These are phyloP conservation scores for Cryptosporidium meleagridis DNA, from an alignment of 169 alveolate genomes.

Conservation along the genomic window DNA sequence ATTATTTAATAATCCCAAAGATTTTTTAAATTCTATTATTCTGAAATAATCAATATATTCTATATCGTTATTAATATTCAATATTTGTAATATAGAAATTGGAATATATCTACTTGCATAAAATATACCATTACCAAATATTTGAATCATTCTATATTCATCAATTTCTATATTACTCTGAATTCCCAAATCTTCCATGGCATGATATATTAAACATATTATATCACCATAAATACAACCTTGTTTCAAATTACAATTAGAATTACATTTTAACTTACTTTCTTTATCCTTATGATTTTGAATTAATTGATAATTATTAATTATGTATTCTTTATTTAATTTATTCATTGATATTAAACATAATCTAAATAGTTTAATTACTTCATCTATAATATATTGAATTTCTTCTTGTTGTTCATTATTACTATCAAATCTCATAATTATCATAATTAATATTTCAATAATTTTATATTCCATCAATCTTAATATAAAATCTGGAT, in stretches of 20 bases:
- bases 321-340: neutral
- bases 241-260: slow-evolving; percentile 27
- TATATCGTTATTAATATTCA: neutral
- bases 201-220: slow-evolving; percentile 7
- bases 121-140: slow-evolving; percentile 37
- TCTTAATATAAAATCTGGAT: neutral
- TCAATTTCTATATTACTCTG: slow-evolving; percentile 32
- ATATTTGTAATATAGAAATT: slow-evolving; percentile 15
- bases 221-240: slow-evolving; percentile 54
- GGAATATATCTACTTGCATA: slow-evolving; percentile 63
- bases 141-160: slow-evolving; percentile 34
- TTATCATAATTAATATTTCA: slow-evolving; percentile 15
- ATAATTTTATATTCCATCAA: slow-evolving; percentile 12
- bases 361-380: slow-evolving; percentile 6
- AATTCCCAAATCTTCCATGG: neutral
- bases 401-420: neutral
- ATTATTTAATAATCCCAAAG: neutral
- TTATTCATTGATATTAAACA: slow-evolving; percentile 6
- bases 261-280: neutral
- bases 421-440: slow-evolving; percentile 28
- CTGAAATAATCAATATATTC: neutral
- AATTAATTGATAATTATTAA: neutral
- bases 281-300: neutral
- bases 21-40: neutral
- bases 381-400: slow-evolving; percentile 3